A percentile compares a stretch with the other conserved stretches of the same genome.
Conservation (phyloP, 2,329 filamentous ascomycete genomes). For the Domatiomyces catenatus region DNA sequence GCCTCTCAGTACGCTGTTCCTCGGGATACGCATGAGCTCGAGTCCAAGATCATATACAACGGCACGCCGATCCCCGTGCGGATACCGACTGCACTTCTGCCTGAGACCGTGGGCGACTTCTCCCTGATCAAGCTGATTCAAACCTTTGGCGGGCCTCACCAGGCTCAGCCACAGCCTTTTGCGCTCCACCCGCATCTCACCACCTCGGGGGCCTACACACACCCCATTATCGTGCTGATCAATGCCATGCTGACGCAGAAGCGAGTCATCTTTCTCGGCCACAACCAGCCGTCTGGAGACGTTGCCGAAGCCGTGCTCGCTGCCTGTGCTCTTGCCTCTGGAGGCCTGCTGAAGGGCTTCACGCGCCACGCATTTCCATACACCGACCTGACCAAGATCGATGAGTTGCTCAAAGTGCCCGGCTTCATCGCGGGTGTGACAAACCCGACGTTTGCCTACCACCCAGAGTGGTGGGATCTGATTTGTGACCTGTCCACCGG, state of each 20-base stretch:
- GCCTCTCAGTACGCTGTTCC: conserved; percentile 59
- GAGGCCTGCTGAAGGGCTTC: conserved; percentile 82
- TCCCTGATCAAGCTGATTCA: conserved; percentile 94
- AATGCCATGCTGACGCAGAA: conserved; percentile 95
- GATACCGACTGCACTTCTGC: conserved; percentile 80
- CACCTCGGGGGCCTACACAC: conserved; percentile 74
- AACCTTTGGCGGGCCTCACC: conserved; percentile 71
- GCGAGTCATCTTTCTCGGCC: conserved; percentile 84
- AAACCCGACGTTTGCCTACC: conserved; percentile 87
- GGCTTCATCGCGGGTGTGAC: conserved; percentile 97
- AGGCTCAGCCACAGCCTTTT: conserved; percentile 73
- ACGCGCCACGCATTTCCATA: conserved; percentile 95
- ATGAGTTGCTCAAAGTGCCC: conserved; percentile 86
- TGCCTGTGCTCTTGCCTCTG: conserved; percentile 86
- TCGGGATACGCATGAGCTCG: conserved; percentile 92
- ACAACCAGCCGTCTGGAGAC: conserved; percentile 87
- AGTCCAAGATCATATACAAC: conserved; percentile 89
- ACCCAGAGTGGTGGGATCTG: conserved; percentile 96
- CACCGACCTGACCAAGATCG: conserved; percentile 93
- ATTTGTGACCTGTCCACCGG: conserved; percentile 85
- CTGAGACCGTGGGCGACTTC: conserved; percentile 94
- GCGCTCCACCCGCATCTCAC: conserved; percentile 79
- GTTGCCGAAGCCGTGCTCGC: conserved; percentile 96
- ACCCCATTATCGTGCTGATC: conserved; percentile 85
- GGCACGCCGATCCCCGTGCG: conserved; percentile 94